Evolutionary conservation across 441 rosid genomes (phyloP).

Genomic region (Hypseocharis bilobata): DNA sequence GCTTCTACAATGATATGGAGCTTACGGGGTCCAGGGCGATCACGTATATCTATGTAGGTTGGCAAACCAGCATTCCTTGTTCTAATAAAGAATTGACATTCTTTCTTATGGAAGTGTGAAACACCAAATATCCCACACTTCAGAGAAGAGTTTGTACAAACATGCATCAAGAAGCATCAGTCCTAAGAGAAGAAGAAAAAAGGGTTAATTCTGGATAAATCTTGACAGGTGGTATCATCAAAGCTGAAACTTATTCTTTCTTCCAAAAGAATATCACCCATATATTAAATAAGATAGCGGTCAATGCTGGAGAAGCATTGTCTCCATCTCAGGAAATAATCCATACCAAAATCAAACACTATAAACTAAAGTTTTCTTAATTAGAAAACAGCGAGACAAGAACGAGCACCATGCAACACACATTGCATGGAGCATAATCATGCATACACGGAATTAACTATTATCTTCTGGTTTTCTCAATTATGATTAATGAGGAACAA

Average conservation of each 20-base stretch:
- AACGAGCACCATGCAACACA: background rate
- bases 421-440: too few relatives aligned
- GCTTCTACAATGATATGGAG: background rate
- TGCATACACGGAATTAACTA: too few relatives aligned
- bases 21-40: slow-evolving; percentile 17
- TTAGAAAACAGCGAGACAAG: too few relatives aligned
- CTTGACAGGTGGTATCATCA: background rate
- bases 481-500: too few relatives aligned
- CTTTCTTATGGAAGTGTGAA: slow-evolving; percentile 27
- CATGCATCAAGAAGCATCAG: slow-evolving; percentile 29
- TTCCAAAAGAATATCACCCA: background rate
- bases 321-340: background rate
- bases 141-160: slow-evolving; percentile 17
- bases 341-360: slow-evolving; percentile 3
- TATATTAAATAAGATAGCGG: background rate
- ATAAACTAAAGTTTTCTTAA: background rate
- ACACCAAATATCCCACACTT: slow-evolving; percentile 29
- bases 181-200: slow-evolving; percentile 24
- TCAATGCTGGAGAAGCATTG: background rate
- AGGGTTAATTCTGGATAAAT: background rate
- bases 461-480: too few relatives aligned
- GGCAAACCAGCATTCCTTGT: slow-evolving; percentile 16
- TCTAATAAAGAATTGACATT: slow-evolving; percentile 17
- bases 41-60: slow-evolving; percentile 7
- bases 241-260: background rate